A percentile compares a stretch with the other conserved stretches of the same genome.
phyloP scores from a whole-genome alignment of 495 filamentous ascomycete genomes.

The Darksidea phi region DNA sequence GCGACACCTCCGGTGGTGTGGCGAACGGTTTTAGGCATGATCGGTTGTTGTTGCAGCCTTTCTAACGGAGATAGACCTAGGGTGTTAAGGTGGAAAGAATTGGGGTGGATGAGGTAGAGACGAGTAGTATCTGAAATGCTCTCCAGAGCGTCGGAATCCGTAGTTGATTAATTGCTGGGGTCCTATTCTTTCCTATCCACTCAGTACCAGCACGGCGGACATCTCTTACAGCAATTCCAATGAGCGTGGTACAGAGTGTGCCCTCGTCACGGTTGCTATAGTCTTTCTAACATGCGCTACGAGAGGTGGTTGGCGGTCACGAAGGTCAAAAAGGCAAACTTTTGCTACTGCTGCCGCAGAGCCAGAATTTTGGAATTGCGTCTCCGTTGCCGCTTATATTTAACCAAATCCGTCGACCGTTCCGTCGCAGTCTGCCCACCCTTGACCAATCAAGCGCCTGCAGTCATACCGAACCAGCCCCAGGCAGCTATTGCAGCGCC shows the following conservation, averaged over 20 bases:
- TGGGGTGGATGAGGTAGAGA: not conserved
- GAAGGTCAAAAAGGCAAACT: not conserved
- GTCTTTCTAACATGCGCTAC: not conserved
- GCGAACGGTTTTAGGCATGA: not conserved
- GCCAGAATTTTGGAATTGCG: not conserved
- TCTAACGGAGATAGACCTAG: too few relatives aligned
- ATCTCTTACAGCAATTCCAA: not conserved
- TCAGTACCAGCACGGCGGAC: not conserved
- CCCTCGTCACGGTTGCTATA: not conserved
- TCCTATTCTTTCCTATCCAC: not conserved
- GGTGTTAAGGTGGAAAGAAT: not conserved
- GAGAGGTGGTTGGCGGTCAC: not conserved
- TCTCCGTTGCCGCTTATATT: not conserved
- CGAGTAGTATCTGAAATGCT: not conserved
- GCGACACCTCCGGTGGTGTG: not conserved
- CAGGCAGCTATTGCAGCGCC: constrained; percentile 37
- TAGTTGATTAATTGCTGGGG: not conserved
- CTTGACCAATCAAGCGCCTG: constrained; percentile 3
- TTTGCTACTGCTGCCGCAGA: not conserved
- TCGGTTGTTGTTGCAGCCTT: not conserved
- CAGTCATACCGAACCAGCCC: constrained; percentile 40
- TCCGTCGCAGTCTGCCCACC: not conserved
- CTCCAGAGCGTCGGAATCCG: not conserved
- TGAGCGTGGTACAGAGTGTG: not conserved
- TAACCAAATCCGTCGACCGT: not conserved